Evolutionary conservation across 176 grass and related monocot species (phyloP), one percentile per base, ranked within the genome.

Genomic region (Elymus sibiricus): DNA sequence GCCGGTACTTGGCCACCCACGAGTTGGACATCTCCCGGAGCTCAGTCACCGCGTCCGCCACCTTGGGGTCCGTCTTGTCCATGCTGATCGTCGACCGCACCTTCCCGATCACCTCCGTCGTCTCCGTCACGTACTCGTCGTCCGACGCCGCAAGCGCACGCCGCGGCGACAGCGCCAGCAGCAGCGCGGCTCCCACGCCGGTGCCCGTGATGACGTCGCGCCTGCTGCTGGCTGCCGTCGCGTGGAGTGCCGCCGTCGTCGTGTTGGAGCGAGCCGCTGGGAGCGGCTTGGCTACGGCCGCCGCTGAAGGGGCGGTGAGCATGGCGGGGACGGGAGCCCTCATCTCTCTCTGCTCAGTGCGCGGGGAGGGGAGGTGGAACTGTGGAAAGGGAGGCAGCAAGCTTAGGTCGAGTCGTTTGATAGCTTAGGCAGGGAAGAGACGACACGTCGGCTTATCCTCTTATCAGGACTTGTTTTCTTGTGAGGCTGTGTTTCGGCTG

Each of bases 1-100:
- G 79, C 37, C 94, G 82, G 90, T 94, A 99, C 88, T 97, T 99
- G 80, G 97, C 90, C 87, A 99, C 97, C 97, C 97, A 99, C 59
- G 83, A 37, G 87, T 96, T 99, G 73, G 97, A 99, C 15, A 95
- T 70, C 61, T 96, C 94, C 80, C 97, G 89, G 38, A 99, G 88
- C 90, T 97, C 92, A 64, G 92, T 68, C 89, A 99, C 97, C 58
- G 92, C 89, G 19, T 70, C 77, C 49, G 90, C 94, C 88, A 97
- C 87, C 86, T 87, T 90, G 22, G 97, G 97, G 83, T 99, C 97
- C 73, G 87, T 29, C 88, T 91, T 94, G 53, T 94, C 94, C 97
- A 94, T 80, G 82, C 38, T 83, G 87, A 99, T 94, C 40, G 97
- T 96, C 82, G 85, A 91, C 60, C 94, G 92, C 79, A 97, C 90